phyloP scores from a whole-genome alignment of 2,329 filamentous ascomycete species.

The Alternaria sp. region DNA sequence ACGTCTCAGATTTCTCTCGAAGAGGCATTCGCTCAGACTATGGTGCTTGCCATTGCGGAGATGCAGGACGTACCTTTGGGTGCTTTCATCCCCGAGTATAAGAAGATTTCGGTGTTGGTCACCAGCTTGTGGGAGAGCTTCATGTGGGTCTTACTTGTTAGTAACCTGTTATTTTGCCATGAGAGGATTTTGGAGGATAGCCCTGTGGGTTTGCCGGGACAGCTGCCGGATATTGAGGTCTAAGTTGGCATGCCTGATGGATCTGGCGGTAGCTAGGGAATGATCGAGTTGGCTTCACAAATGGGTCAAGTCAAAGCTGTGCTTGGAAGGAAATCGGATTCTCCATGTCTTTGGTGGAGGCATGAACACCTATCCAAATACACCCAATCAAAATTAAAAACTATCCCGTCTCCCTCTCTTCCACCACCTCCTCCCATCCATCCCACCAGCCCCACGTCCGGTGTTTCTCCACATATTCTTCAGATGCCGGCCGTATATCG shows the following conservation, averaged over 20 bases:
- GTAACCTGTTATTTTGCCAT: neutral
- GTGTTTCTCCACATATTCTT: neutral
- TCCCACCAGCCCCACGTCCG: neutral
- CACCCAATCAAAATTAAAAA: neutral
- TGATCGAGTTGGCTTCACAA: neutral
- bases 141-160: neutral
- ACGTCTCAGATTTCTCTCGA: neutral
- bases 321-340: neutral
- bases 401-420: neutral
- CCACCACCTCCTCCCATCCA: neutral
- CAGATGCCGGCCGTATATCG: neutral
- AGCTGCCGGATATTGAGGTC: neutral
- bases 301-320: neutral
- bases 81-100: neutral
- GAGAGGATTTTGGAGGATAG: neutral
- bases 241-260: accelerated
- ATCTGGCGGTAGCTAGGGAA: neutral
- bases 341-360: neutral
- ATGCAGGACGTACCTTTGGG: neutral
- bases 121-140: neutral
- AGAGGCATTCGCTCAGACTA: neutral
- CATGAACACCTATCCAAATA: neutral
- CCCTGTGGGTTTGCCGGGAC: neutral
- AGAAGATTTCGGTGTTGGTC: neutral
- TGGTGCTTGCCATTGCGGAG: neutral